Base-by-base conservation (phyloP, 2,329 filamentous ascomycete genomes). In the Fusarium brevicatenulatum region DNA sequence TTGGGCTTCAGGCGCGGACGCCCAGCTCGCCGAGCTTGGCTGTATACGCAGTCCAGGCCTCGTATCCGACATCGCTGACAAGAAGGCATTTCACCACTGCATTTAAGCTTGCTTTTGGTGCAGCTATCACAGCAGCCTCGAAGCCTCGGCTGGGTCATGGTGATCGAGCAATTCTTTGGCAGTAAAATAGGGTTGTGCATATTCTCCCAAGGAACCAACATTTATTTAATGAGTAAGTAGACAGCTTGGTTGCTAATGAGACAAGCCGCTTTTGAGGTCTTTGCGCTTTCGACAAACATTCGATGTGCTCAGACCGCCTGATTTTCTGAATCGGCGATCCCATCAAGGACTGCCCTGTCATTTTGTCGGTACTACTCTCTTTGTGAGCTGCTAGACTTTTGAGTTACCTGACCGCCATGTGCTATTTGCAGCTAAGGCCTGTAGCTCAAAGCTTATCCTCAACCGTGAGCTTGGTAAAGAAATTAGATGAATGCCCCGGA, bases 151-250 rank as follows among this genome's bases (percentile, higher is more conserved):
- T 2, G 4, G 1, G 15, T 19, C 50, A 28, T 37, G 0, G 5
- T 16, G 3, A 13, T 12, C 0, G 32, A 28, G 19, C 11, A 53
- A 3, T 28, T 12, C 2, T 53, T 28, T 37, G 7, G 9, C 12
- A 16, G 49, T 21, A 10, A 2, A 5, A 15, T 1, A 5, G 16
- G 10, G 30, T 36, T 19, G 9, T 19, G 6, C 18, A 21, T 36
- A 2, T 9, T 21, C 2, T 7, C 10, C 2, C 5, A 2, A 32
- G 1, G 5, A 15, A n/a, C 4, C 7, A n/a, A 12, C 4, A 3
- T 18, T 9, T 18, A 9, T n/a, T 49, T n/a, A 8, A n/a, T 18
- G 4, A 15, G 7, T 6, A 44, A n/a, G 4, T 32, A n/a, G n/a
- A 25, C 18, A 25, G 12, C 3, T 9, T 11, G 18, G 19, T 53